phyloP scores from a whole-genome alignment of 2,329 filamentous ascomycete genomes.

The Graphiopsis chlorocephala region DNA sequence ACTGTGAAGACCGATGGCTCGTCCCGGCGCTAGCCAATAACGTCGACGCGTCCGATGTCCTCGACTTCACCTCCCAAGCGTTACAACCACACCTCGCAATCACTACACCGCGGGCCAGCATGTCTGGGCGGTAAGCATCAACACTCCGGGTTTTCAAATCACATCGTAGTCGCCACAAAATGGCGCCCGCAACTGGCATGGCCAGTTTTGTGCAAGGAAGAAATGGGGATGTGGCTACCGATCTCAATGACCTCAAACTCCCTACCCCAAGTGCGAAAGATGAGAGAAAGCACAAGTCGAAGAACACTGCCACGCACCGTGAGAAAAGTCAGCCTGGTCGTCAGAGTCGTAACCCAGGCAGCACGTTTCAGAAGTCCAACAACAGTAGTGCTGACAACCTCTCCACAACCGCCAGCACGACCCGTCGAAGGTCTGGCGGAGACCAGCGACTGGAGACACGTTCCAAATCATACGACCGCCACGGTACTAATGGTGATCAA shows the following conservation, averaged over 20 bases:
- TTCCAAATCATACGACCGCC: not conserved
- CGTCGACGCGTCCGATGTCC: conserved; percentile 3
- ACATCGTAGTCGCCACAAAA: not conserved
- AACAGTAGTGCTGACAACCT: not conserved
- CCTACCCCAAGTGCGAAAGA: not conserved
- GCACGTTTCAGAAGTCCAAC: not conserved
- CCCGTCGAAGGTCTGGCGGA: not conserved
- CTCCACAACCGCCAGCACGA: conserved; percentile 12
- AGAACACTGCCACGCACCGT: not conserved
- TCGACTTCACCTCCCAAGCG: conserved; percentile 1
- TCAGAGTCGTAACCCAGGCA: not conserved
- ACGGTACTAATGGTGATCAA: not conserved
- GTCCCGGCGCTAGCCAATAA: not conserved
- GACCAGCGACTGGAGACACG: not conserved
- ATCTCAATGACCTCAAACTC: not conserved
- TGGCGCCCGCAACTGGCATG: conserved; percentile 2
- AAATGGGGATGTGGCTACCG: not conserved
- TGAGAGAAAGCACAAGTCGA: not conserved
- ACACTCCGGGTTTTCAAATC: not conserved
- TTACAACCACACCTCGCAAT: not conserved
- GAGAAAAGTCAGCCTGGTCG: not conserved
- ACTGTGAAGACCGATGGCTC: not conserved
- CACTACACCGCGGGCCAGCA: conserved; percentile 6
- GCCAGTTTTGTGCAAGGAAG: not conserved
- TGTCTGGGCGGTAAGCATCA: conserved; percentile 6